Percentiles rank a stretch among this genome's conserved stretches.
These are phyloP conservation scores for Camillea tinctor DNA, from an alignment of 2,329 filamentous ascomycete species.

Conservation along the genomic window DNA sequence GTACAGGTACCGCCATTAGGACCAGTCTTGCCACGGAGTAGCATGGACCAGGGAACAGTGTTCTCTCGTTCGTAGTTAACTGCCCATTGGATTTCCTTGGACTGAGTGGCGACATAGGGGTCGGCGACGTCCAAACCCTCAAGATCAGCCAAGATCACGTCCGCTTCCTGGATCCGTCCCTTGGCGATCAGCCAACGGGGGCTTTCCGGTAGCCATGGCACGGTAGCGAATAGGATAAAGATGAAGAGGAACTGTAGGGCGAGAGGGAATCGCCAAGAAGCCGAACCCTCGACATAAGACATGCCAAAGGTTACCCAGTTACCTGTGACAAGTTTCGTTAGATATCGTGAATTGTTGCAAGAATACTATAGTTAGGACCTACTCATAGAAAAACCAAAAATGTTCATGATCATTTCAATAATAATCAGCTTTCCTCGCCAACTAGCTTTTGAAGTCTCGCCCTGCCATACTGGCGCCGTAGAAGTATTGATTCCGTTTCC, in stretches of 20 bases:
- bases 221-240: conserved; percentile 27
- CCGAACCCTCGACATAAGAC: conserved; percentile 34
- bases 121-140: conserved; percentile 24
- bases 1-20: conserved; percentile 34
- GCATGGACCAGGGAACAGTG: conserved; percentile 47
- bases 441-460: conserved; percentile 35
- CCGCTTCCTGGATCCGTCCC: conserved; percentile 29
- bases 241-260: conserved; percentile 47
- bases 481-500: conserved; percentile 43
- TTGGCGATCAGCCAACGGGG: conserved; percentile 32
- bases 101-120: conserved; percentile 24
- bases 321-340: conserved; percentile 12
- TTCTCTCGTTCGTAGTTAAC: conserved; percentile 39
- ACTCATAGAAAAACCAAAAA: conserved; percentile 32
- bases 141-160: conserved; percentile 30
- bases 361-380: background rate
- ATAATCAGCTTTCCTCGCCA: conserved; percentile 34
- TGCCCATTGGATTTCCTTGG: conserved; percentile 32
- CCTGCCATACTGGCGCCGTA: conserved; percentile 36
- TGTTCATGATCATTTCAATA: conserved; percentile 33
- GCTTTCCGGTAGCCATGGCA: conserved; percentile 35
- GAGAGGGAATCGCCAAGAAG: conserved; percentile 45
- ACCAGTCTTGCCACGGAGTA: conserved; percentile 46
- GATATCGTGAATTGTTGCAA: background rate
- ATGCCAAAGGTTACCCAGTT: conserved; percentile 43